A percentile compares a stretch with the other conserved stretches of the same genome.
Conservation (phyloP, 352 stramenopile species). For the Pythium aquatile region DNA sequence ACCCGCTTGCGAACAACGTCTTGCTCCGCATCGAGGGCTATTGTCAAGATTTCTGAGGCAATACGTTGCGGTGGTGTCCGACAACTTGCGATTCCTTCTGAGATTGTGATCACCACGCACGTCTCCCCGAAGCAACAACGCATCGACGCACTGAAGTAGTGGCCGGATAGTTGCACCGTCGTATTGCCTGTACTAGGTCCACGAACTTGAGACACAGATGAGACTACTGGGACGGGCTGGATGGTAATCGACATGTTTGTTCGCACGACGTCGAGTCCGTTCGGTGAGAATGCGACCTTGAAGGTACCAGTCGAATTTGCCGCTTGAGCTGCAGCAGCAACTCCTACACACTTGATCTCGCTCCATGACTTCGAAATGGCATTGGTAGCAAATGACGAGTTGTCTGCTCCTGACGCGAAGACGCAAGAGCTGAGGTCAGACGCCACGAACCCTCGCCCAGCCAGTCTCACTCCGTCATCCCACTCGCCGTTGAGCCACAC, state of each 20-base stretch:
- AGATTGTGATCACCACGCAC: conserved; percentile 28
- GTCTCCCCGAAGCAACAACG: conserved; percentile 46
- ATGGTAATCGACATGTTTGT: conserved; percentile 3
- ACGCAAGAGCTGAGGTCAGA: conserved; percentile 5
- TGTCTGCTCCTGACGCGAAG: not conserved
- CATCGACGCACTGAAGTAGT: conserved; percentile 29
- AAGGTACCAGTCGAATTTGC: conserved; percentile 6
- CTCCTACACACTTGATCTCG: conserved; percentile 17
- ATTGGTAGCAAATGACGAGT: not conserved
- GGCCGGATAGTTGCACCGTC: conserved; percentile 28
- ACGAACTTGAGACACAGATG: conserved; percentile 18
- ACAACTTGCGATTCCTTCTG: not conserved
- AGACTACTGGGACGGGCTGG: conserved; percentile 21
- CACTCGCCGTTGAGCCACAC: not conserved
- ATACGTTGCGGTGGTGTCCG: not conserved
- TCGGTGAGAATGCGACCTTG: conserved; percentile 6
- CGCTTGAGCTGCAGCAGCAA: not conserved
- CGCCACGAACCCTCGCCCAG: conserved; percentile 14
- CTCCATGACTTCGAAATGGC: conserved; percentile 25
- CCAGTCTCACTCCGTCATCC: not conserved
- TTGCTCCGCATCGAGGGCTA: not conserved
- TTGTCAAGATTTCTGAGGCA: not conserved
- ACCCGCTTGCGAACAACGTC: not conserved
- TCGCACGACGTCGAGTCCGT: conserved; percentile 1
- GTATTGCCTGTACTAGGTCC: conserved; percentile 29